Conservation (phyloP, 164 flowering plant genomes). For the Paratinospora sagittata region DNA sequence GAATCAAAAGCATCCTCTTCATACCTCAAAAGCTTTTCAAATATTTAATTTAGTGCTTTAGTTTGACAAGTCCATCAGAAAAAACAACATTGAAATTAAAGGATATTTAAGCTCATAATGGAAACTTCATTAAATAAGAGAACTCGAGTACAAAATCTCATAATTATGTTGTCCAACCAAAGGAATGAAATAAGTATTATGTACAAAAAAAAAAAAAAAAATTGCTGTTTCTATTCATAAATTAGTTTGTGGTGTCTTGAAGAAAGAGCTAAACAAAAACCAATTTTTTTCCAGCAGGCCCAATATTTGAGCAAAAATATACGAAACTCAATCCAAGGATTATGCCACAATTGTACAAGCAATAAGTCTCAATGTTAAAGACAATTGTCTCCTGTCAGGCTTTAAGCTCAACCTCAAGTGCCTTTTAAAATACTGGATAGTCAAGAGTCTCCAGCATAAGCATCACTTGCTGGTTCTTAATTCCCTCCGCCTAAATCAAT, state of each 20-base stretch:
- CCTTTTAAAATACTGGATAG: neutral
- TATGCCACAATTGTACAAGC: neutral
- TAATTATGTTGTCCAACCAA: neutral
- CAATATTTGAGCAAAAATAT: neutral
- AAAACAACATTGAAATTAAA: too few species aligned
- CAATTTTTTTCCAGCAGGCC: too few species aligned
- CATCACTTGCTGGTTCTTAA: neutral
- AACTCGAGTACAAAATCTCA: neutral
- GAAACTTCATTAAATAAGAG: too few species aligned
- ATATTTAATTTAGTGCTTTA: neutral
- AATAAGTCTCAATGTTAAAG: neutral
- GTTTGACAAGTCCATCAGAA: neutral
- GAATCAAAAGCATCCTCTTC: neutral
- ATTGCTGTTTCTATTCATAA: neutral
- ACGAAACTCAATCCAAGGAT: neutral
- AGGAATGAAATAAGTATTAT: neutral
- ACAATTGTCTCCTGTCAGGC: neutral
- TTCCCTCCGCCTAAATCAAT: neutral
- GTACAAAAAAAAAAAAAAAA: neutral
- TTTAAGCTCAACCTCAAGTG: neutral
- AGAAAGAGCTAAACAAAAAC: neutral
- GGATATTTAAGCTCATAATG: too few species aligned
- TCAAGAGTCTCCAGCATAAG: neutral
- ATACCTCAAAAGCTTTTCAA: neutral
- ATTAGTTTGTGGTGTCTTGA: neutral